phyloP scores from a whole-genome alignment of 164 flowering plant genomes.

The Annona cherimola region DNA sequence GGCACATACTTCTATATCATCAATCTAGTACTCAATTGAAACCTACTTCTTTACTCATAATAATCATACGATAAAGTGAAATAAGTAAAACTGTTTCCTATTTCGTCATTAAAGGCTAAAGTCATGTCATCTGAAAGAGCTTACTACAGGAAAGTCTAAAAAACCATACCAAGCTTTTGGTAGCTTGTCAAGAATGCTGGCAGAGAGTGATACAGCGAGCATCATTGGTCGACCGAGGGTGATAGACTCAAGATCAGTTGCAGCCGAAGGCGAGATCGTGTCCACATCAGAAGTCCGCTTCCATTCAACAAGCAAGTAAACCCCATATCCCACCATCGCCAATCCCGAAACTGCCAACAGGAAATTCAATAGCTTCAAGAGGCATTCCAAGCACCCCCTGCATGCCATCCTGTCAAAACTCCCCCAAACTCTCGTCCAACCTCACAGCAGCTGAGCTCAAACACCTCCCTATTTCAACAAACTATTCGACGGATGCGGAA shows the following conservation, averaged over 20 bases:
- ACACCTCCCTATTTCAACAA: constrained; percentile 2
- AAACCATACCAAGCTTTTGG: constrained; percentile 79
- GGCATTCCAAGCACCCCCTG: constrained; percentile 72
- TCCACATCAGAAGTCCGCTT: constrained; percentile 11
- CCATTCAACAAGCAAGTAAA: constrained; percentile 76
- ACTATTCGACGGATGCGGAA: neutral
- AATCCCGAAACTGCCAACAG: constrained; percentile 67
- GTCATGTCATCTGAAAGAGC: neutral
- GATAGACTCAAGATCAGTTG: constrained; percentile 19
- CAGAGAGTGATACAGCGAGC: constrained; percentile 50
- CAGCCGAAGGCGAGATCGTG: constrained; percentile 5
- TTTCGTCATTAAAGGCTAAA: neutral
- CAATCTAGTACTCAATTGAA: too few species aligned
- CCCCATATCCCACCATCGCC: constrained; percentile 90
- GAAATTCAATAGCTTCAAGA: constrained; percentile 82
- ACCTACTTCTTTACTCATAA: neutral
- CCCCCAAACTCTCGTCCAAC: neutral
- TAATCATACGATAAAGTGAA: too few species aligned
- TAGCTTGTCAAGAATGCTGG: constrained; percentile 50
- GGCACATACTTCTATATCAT: too few species aligned
- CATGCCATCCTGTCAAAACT: constrained; percentile 54
- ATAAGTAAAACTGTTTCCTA: neutral
- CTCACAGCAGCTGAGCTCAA: neutral
- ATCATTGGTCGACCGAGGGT: constrained; percentile 83
- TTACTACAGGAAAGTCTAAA: neutral